These are phyloP conservation scores for Mallotus repandus DNA, from an alignment of 441 rosid species.

Conservation along the genomic window DNA sequence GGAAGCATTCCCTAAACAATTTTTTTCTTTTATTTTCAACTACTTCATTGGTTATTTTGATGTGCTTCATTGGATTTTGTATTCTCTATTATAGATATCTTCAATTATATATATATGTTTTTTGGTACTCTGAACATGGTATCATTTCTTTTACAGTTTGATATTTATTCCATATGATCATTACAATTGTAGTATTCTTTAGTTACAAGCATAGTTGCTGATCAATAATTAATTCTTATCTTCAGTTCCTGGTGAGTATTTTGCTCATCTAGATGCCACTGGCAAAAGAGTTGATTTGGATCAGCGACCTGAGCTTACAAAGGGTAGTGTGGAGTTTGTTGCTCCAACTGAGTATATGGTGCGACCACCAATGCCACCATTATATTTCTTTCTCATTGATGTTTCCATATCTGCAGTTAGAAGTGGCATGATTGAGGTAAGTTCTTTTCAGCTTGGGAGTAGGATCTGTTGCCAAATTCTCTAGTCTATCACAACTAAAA, in stretches of 20 bases:
- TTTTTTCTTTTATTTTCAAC: neutral
- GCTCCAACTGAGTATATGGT: slow-evolving; percentile 99
- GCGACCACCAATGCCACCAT: slow-evolving; percentile 99
- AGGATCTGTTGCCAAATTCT: slow-evolving; percentile 14
- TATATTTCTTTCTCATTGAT: slow-evolving; percentile 93
- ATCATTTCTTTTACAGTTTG: neutral
- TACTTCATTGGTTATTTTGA: neutral
- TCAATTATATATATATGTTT: too few species aligned
- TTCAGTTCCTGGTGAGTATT: slow-evolving; percentile 96
- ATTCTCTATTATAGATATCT: neutral
- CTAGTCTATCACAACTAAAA: slow-evolving; percentile 4
- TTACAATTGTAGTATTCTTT: neutral
- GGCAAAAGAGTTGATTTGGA: slow-evolving; percentile 93
- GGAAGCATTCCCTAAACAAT: too few species aligned
- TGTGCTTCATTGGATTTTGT: neutral
- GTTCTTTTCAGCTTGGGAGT: slow-evolving; percentile 28
- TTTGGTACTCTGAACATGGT: neutral
- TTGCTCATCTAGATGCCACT: slow-evolving; percentile 86
- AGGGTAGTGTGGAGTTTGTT: slow-evolving; percentile 95
- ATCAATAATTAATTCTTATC: slow-evolving; percentile 20
- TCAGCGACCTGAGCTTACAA: slow-evolving; percentile 91
- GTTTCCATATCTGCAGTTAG: slow-evolving; percentile 83
- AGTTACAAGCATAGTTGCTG: slow-evolving; percentile 9
- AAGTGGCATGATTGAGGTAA: slow-evolving; percentile 98
- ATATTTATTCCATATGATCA: neutral